phyloP scores from a whole-genome alignment of 805 yeast genomes.

The Phaffomyces antillensis region DNA sequence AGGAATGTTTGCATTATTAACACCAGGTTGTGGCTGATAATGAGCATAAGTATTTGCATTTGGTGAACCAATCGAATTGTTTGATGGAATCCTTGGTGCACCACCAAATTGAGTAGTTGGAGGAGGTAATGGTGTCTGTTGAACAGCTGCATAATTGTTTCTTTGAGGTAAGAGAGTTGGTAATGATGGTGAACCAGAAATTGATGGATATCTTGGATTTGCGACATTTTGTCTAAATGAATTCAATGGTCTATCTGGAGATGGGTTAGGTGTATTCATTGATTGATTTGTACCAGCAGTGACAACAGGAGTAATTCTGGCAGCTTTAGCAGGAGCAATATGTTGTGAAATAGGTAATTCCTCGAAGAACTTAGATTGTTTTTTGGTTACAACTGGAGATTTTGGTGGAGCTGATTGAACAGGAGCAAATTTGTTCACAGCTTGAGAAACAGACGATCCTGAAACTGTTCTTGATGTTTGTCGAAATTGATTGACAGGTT shows the following conservation, averaged over 20 bases:
- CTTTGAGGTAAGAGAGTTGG: not conserved
- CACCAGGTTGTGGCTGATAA: not conserved
- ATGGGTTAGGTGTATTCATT: not conserved
- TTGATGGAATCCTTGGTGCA: too few species aligned
- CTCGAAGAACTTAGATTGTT: slow-evolving; percentile 42
- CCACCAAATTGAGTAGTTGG: too few species aligned
- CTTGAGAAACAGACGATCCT: too few species aligned
- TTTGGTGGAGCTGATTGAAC: not conserved
- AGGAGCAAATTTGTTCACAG: too few species aligned
- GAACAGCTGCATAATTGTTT: not conserved
- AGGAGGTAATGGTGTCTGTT: not conserved
- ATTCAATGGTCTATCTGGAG: not conserved
- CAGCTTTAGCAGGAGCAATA: slow-evolving; percentile 13
- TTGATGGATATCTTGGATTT: not conserved
- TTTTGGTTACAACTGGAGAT: slow-evolving; percentile 24
- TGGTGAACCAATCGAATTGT: not conserved
- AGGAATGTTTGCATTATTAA: too few species aligned
- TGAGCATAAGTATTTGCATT: not conserved
- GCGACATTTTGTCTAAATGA: not conserved
- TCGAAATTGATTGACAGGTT: not conserved
- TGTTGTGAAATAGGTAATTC: slow-evolving; percentile 43
- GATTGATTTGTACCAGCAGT: not conserved
- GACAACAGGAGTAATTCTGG: slow-evolving; percentile 7
- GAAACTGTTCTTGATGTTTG: not conserved
- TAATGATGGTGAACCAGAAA: not conserved